Evolutionary conservation across 352 stramenopile species (phyloP), one percentile per base, ranked within the genome.

Genomic region (Thalassiosira hispida): DNA sequence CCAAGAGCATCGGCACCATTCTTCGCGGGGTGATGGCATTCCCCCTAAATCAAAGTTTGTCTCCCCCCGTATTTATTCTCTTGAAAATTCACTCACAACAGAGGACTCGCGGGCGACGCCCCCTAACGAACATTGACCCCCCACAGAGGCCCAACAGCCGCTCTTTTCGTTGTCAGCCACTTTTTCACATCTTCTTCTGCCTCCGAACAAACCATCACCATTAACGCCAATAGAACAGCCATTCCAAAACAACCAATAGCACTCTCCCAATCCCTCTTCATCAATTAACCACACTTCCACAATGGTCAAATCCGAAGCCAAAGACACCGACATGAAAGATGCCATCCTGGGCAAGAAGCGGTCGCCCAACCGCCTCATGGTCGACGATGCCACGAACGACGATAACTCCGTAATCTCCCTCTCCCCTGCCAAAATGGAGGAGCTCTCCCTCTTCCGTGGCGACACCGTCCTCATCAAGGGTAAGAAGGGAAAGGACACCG

Each of bases 401-500:
- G 97, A 99, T 90, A 99, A 99, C 92, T 98, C 95, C 65, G 96
- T 99, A 7, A 93, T 95, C 73, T 86, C 82, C 33, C 79, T 95
- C 35, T 90, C 77, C 51, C 90, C 89, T 8, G 86, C 89, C 16
- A 95, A 99, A 91, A 99, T 99, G 97, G 97, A 99, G 80, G 96
- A 99, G 86, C 91, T 99, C 47, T 94, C 99, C 89, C 90, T 99
- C 22, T 99, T 99, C 89, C 95, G 97, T 25, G 97, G 97, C 52
- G 97, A 99, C 88, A 99, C 97, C 29, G 97, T 99, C 55, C 90
- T 98, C 5, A 98, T 99, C 88, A 99, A 99, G 87, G 97, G 97
- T 68, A 99, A 99, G 93, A 98, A 98, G 83, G 97, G 97, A 47
- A 92, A 95, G 46, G 97, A 99, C 79, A 99, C 97, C 8, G 96